Percentiles rank a stretch among this genome's conserved stretches.
These are phyloP conservation scores for Ophioceras dolichostomum DNA, from an alignment of 2,329 filamentous ascomycete species.

Conservation along the genomic window DNA sequence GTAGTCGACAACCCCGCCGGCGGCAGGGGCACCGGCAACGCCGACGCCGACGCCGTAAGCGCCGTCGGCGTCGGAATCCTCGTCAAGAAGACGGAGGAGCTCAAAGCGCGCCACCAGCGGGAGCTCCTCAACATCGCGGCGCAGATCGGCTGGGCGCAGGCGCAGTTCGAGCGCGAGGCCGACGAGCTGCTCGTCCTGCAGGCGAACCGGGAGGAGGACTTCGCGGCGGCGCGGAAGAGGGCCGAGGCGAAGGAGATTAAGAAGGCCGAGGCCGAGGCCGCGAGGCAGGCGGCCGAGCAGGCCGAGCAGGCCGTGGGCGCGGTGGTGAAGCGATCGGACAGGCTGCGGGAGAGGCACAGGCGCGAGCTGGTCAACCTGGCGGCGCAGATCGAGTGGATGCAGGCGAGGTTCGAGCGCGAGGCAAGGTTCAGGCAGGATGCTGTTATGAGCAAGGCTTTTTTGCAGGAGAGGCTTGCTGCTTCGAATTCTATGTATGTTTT, in stretches of 20 bases:
- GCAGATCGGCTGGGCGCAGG: slow-evolving; percentile 85
- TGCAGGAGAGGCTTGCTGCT: slow-evolving; percentile 67
- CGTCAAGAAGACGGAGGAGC: no score
- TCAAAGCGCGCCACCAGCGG: slow-evolving; percentile 43
- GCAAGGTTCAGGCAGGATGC: slow-evolving; percentile 67
- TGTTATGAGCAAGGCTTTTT: slow-evolving; percentile 76
- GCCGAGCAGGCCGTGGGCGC: no score
- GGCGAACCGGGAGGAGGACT: background rate
- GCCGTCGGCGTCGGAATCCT: no score
- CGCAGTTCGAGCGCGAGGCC: slow-evolving; percentile 70
- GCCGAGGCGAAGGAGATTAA: no score
- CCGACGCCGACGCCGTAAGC: no score
- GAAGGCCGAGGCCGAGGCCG: no score
- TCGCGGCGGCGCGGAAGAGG: no score
- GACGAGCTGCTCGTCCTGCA: no score
- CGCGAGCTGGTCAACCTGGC: slow-evolving; percentile 71
- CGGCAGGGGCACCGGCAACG: no score
- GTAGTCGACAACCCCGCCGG: no score
- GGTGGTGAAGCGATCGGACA: no score
- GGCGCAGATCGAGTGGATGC: slow-evolving; percentile 85
- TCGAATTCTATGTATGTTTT: slow-evolving; percentile 77
- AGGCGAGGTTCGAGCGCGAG: slow-evolving; percentile 70
- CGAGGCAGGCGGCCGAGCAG: no score
- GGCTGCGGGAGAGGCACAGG: slow-evolving; percentile 35
- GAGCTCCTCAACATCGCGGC: slow-evolving; percentile 74